Evolutionary conservation across 2,329 filamentous ascomycete species (phyloP), one percentile per base, ranked within the genome.

Genomic region (Claviceps maximensis): DNA sequence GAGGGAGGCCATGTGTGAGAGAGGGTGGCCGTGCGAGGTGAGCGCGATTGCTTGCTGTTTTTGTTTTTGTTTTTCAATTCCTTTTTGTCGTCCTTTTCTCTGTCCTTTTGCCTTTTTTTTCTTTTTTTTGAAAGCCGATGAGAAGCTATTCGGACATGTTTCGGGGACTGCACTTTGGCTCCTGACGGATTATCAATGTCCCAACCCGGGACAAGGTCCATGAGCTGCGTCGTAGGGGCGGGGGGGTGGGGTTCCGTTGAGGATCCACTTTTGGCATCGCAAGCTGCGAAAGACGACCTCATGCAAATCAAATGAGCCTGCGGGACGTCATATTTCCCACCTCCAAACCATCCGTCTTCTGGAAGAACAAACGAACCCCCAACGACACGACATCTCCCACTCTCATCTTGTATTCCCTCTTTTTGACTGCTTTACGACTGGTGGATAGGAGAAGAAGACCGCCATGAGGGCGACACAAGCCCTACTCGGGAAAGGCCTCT

Each of bases 401-500:
- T 13, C n/a, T 19, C 47, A 6, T n/a, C 4, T n/a, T 9, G 1
- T 31, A 21, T 33, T 15, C n/a, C 7, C 6, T 2, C 21, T 29
- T 10, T 33, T 13, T 33, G 6, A 31, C 31, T 3, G 2, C 31
- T 2, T 13, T 33, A 29, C 33, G 33, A 38, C 33, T 38, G 33
- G 33, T 6, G 12, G 12, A 12, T 2, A 23, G 56, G 57, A 58
- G 55, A 13, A 40, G 23, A 27, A 45, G 2, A 27, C 41, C 61
- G 58, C 53, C 55, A 82, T 82, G 79, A 73, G 70, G 61, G 63
- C 69, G 17, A 73, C 77, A 21, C 63, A 67, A 19, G 63, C 66
- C 2, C 60, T 66, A 52, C 65, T 78, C 33, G 65, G 68, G 55
- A 79, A 74, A 64, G 74, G 78, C 68, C 80, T 84, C 62, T 69